Conservation (phyloP, 2,329 filamentous ascomycete genomes). For the Tolypocladium endophyticum region DNA sequence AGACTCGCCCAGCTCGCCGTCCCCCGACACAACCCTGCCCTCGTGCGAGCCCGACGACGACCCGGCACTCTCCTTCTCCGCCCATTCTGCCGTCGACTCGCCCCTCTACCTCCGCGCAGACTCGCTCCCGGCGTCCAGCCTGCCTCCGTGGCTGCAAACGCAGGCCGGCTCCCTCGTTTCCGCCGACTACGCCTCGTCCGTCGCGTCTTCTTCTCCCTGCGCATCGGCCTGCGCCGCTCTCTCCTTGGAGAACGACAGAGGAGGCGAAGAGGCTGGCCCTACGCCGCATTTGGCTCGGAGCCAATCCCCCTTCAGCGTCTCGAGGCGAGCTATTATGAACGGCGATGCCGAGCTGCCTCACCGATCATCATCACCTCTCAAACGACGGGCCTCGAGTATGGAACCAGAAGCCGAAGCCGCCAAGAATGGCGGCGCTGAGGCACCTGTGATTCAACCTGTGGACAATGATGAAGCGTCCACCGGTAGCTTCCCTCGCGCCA, state of each 20-base stretch:
- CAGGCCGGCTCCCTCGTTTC: constrained; percentile 28
- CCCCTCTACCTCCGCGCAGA: constrained; percentile 30
- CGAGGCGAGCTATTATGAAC: constrained; percentile 47
- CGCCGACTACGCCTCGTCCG: constrained; percentile 41
- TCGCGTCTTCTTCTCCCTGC: constrained; percentile 48
- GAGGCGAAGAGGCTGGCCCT: constrained; percentile 33
- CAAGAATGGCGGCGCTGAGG: constrained; percentile 33
- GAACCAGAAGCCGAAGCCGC: constrained; percentile 35
- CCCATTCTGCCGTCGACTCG: constrained; percentile 26
- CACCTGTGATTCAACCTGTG: constrained; percentile 22
- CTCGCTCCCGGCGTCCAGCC: constrained; percentile 36
- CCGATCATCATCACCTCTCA: constrained; percentile 54
- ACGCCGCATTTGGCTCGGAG: constrained; percentile 29
- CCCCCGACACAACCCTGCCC: constrained; percentile 36
- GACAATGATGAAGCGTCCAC: constrained; percentile 7
- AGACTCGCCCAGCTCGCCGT: constrained; percentile 23
- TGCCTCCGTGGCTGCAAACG: constrained; percentile 42
- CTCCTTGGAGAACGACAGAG: constrained; percentile 44
- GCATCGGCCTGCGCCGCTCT: constrained; percentile 45
- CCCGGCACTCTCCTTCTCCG: constrained; percentile 39
- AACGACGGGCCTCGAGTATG: constrained; percentile 54
- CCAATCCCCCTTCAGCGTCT: constrained; percentile 41
- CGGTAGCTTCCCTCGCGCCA: constrained; percentile 21
- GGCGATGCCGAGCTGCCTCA: constrained; percentile 47
- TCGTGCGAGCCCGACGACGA: constrained; percentile 44